phyloP scores from a whole-genome alignment of 768 basidiomycete genomes.

The Leccinum sublutescens region DNA sequence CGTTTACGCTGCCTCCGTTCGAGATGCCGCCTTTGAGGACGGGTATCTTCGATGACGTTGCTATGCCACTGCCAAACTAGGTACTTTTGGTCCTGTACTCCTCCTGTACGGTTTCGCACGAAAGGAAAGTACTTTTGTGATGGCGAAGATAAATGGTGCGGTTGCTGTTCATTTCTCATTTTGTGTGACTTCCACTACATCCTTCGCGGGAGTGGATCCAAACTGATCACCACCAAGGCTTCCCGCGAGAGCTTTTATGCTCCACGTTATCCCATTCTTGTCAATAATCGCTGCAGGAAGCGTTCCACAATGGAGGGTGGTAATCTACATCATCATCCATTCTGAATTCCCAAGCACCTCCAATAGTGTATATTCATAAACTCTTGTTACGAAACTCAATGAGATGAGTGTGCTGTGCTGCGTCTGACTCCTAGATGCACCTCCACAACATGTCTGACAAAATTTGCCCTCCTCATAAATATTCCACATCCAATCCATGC shows the following conservation, averaged over 20 bases:
- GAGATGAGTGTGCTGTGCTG: background rate
- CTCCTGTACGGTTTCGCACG: background rate
- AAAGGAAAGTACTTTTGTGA: background rate
- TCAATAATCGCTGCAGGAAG: too few relatives aligned
- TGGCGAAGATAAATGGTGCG: background rate
- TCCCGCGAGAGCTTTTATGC: too few relatives aligned
- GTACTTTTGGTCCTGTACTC: background rate
- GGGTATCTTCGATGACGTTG: conserved; percentile 11
- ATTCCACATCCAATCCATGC: background rate
- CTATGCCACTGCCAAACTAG: conserved; percentile 1
- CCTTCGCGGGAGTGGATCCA: too few relatives aligned
- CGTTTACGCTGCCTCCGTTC: conserved; percentile 25
- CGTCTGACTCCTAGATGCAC: background rate
- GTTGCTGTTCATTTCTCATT: background rate
- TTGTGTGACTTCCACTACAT: too few relatives aligned
- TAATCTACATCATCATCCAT: background rate
- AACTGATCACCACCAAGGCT: too few relatives aligned
- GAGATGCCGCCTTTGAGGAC: conserved; percentile 19
- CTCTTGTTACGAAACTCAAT: too few relatives aligned
- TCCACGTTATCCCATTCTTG: too few relatives aligned
- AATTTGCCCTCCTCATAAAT: background rate
- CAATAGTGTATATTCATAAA: too few relatives aligned
- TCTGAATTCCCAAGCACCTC: too few relatives aligned
- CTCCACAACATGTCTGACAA: background rate
- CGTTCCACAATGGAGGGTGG: background rate